These are phyloP conservation scores for Fagus crenata DNA, from an alignment of 306 rosid species.

Conservation along the genomic window DNA sequence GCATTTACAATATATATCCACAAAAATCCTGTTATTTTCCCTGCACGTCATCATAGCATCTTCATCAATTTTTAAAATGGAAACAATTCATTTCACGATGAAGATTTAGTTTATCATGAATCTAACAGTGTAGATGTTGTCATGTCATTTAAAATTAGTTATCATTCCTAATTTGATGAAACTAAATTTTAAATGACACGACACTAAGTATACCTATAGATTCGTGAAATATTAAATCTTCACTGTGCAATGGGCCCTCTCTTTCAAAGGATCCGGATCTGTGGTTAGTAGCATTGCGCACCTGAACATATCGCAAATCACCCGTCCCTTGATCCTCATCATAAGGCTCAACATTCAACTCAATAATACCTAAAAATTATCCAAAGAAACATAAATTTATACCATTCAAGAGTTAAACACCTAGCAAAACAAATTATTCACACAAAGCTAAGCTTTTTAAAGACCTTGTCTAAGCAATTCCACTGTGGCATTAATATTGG, in stretches of 20 bases:
- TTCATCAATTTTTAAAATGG: not conserved
- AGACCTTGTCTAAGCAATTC: constrained; percentile 73
- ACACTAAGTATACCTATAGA: too few species aligned
- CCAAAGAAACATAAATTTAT: constrained; percentile 7
- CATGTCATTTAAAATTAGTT: too few species aligned
- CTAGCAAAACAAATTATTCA: not conserved
- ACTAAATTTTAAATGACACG: too few species aligned
- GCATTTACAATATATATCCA: not conserved
- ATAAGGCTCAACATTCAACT: constrained; percentile 59
- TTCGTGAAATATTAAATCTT: too few species aligned
- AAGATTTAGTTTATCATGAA: too few species aligned
- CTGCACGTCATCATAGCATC: not conserved
- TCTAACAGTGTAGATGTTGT: too few species aligned
- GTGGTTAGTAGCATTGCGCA: not conserved
- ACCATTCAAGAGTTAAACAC: not conserved
- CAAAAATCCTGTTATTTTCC: not conserved
- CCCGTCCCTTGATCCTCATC: constrained; percentile 88
- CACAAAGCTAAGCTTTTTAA: not conserved
- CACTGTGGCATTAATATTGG: constrained; percentile 82
- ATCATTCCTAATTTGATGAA: too few species aligned
- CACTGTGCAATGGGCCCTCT: too few species aligned
- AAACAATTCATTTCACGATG: too few species aligned
- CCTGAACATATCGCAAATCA: constrained; percentile 85
- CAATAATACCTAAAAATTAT: constrained; percentile 58
- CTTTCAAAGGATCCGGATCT: too few species aligned